A percentile compares a stretch with the other conserved stretches of the same genome.
Evolutionary conservation across 1,284 basidiomycete species (phyloP).

Genomic region (Pyrrhoderma noxium): DNA sequence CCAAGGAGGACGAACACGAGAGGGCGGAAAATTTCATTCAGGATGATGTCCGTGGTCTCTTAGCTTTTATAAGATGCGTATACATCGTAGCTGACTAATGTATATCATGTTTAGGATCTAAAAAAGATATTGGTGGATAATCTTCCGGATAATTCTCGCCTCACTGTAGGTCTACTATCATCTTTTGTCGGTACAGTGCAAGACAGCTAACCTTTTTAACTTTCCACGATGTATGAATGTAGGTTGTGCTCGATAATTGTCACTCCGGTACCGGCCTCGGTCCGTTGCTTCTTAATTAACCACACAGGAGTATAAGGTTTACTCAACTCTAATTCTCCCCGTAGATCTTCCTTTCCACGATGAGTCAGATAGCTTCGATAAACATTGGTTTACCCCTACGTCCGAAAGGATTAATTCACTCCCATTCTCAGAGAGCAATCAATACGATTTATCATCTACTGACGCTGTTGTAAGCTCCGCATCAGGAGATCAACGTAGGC

Average conservation of each 20-base stretch:
- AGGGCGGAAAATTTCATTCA: slow-evolving; percentile 11
- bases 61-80: neutral
- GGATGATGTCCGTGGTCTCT: slow-evolving; percentile 15
- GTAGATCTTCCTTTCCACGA: too few relatives aligned
- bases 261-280: slow-evolving; percentile 19
- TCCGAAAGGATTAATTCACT: too few relatives aligned
- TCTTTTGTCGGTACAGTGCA: neutral
- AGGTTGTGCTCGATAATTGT: slow-evolving; percentile 18
- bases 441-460: too few relatives aligned
- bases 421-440: too few relatives aligned
- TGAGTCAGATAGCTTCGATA: too few relatives aligned
- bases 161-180: slow-evolving; percentile 14
- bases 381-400: too few relatives aligned
- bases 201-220: neutral
- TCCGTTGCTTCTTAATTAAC: too few relatives aligned
- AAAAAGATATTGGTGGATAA: slow-evolving; percentile 14
- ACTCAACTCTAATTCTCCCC: too few relatives aligned
- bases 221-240: too few relatives aligned
- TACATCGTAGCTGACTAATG: neutral
- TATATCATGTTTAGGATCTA: slow-evolving; percentile 6
- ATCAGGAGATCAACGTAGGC: too few relatives aligned
- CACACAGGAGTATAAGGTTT: too few relatives aligned
- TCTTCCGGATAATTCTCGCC: slow-evolving; percentile 14
- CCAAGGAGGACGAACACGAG: neutral
- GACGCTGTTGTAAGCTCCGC: too few relatives aligned